Base-by-base conservation (phyloP, 1,139 yeast species). In the Debaryomyces robertsiae region DNA sequence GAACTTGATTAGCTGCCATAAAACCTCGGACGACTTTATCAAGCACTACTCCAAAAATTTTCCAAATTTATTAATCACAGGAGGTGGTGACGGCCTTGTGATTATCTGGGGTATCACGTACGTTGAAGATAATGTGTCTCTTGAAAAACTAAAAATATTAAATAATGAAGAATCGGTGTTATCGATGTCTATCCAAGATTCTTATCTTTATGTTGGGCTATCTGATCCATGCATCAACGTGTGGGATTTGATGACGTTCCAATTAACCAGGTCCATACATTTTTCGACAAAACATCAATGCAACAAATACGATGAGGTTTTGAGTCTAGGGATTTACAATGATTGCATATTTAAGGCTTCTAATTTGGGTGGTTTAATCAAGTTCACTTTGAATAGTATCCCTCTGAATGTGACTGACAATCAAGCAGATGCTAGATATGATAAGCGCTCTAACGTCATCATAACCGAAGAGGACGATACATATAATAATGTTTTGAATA, bases 1-100 rank as follows among this genome's bases (percentile, higher is more conserved):
- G 78, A 73, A 72, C 31, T 48, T 66, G 43, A 47, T 71, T 46
- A 40, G 44, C 24, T 36, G 49, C 15, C 15, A 27, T 27, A 40
- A 43, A 6, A 46, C 49, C 30, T 27, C 41, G 2, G 46, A 50
- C 16, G 47, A 50, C 6, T 63, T 63, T 35, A 46, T 59, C 23
- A 50, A 46, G 24, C 46, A 55, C 40, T 56, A 54, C 43, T 45
- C 53, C 2, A 43, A 46, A 5, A 41, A 43, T 14, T 56, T 46
- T 41, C 50, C 48, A 4, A 52, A 51, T 37, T 43, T 59, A 16
- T 54, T 72, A 35, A 56, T 68, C 3, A 62, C 72, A 27, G 94
- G 95, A 24, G 96, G 96, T 38, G 98, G 98, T 37, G 98, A 93
- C 62, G 98, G 98, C 0, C 55, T 77, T 2, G 78, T 86, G 17